These are phyloP conservation scores for Anthracocystis setariae DNA, from an alignment of 1,284 basidiomycete species.

Conservation along the genomic window DNA sequence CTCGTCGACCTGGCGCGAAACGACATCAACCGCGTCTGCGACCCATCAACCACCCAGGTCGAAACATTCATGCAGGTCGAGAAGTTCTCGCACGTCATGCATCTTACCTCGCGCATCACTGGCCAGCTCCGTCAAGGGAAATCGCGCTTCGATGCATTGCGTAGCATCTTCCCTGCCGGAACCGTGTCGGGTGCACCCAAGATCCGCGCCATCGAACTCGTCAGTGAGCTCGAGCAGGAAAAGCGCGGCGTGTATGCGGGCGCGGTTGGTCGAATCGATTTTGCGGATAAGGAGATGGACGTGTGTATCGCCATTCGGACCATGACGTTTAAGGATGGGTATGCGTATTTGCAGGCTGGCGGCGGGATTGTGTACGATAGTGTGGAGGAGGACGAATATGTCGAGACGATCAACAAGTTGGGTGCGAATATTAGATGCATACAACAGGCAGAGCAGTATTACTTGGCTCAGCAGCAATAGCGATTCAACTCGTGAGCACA, in stretches of 20 bases:
- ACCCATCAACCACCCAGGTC: conserved; percentile 92
- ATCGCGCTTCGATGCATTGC: conserved; percentile 94
- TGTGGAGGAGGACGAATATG: conserved; percentile 94
- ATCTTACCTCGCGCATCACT: conserved; percentile 94
- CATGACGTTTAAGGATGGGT: conserved; percentile 94
- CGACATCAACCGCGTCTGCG: conserved; percentile 97
- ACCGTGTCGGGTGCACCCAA: conserved; percentile 99
- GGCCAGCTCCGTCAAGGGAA: conserved; percentile 84
- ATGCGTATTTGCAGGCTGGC: conserved; percentile 88
- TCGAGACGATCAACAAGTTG: conserved; percentile 95
- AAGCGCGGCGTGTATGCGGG: conserved; percentile 95
- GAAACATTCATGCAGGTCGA: conserved; percentile 94
- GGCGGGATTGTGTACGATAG: conserved; percentile 98
- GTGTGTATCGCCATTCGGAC: conserved; percentile 98
- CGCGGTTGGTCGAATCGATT: conserved; percentile 96
- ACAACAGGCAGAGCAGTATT: conserved; percentile 78
- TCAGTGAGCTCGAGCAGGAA: conserved; percentile 87
- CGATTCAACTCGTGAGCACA: too few relatives aligned
- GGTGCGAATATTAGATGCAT: conserved; percentile 86
- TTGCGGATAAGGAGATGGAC: conserved; percentile 93
- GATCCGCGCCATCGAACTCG: conserved; percentile 95
- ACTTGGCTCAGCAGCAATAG: conserved; percentile 26
- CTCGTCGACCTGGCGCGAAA: conserved; percentile 98
- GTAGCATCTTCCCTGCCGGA: conserved; percentile 98
- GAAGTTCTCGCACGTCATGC: conserved; percentile 98